Conservation (phyloP, 805 yeast species). For the Kazachstania kunashirensis region DNA sequence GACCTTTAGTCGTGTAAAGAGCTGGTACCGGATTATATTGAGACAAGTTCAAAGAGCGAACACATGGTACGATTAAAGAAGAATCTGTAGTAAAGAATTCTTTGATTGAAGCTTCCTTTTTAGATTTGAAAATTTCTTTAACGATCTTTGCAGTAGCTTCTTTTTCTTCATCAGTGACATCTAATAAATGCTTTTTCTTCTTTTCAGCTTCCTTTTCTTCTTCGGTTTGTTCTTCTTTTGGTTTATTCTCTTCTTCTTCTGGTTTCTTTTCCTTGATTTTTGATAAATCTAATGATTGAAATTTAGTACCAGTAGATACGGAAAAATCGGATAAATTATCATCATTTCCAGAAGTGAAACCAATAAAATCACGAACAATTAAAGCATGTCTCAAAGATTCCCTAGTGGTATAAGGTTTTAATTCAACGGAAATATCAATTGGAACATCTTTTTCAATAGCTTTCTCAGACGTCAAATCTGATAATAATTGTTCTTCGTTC, state of each 20-base stretch:
- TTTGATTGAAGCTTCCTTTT: conserved; percentile 11
- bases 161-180: conserved; percentile 26
- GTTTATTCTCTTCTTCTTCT: conserved; percentile 8
- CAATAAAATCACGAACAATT: conserved; percentile 27
- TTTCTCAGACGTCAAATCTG: conserved; percentile 13
- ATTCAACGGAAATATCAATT: conserved; percentile 15
- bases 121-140: conserved; percentile 17
- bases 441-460: conserved; percentile 5
- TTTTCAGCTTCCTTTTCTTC: conserved; percentile 12
- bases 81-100: conserved; percentile 15
- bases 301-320: conserved; percentile 25
- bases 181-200: conserved; percentile 16
- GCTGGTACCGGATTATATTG: conserved; percentile 83
- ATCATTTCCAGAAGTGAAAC: conserved; percentile 25
- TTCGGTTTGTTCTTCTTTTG: conserved; percentile 11
- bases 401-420: conserved; percentile 24
- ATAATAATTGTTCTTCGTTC: conserved; percentile 10
- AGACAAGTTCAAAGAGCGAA: conserved; percentile 58
- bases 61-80: conserved; percentile 29
- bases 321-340: conserved; percentile 29
- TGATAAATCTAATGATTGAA: conserved; percentile 19
- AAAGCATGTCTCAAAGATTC: conserved; percentile 26
- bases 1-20: conserved; percentile 56
- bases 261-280: conserved; percentile 13
- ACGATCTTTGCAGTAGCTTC: conserved; percentile 15